Evolutionary conservation across 345 rosid species (phyloP), one percentile per base, ranked within the genome.

Genomic region (Citrus reticulata): DNA sequence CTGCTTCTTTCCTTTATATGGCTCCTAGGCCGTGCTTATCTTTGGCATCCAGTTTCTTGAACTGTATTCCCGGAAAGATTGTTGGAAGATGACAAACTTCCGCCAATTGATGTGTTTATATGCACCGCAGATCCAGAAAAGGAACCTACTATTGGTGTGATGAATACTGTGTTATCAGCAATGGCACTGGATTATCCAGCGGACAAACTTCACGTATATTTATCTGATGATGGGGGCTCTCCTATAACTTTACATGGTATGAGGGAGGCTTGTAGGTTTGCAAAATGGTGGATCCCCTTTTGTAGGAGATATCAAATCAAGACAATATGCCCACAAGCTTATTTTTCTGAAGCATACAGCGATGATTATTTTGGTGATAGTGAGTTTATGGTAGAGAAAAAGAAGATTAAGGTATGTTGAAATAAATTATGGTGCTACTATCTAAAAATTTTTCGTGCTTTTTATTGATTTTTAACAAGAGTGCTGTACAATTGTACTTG

Each of bases 271-370:
- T 80, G 70, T 35, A 67, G 10, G 34, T 87, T 90, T 58, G 89
- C 89, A 1, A 80, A 73, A 78, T 34, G 17, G 46, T 90, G 93
- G 93, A 66, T 88, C n/a, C 88, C 91, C 16, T 90, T 85, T 76
- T 88, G 93, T 68, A 79, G 70, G 76, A 84, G 27, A 51, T 51
- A 51, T 51, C 7, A 0, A 16, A 51, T 51, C 2, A 17, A 51
- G 20, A 51, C 20, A 51, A 51, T 51, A 51, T 51, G 57, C 20
- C 57, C 20, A 4, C 57, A 51, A 7, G 79, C 68, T 65, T 84
- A 68, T 74, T 82, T 88, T 73, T 61, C 76, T 60, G 74, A 39
- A 32, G 39, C 64, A 30, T 81, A 77, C 19, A 66, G 37, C 6
- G 79, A 29, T 58, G 42, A 29, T 17, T 27, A 16, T 51, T 51